Evolutionary conservation across 805 yeast genomes (phyloP), one percentile per base, ranked within the genome.

Genomic region (Candida methanosorbosa): DNA sequence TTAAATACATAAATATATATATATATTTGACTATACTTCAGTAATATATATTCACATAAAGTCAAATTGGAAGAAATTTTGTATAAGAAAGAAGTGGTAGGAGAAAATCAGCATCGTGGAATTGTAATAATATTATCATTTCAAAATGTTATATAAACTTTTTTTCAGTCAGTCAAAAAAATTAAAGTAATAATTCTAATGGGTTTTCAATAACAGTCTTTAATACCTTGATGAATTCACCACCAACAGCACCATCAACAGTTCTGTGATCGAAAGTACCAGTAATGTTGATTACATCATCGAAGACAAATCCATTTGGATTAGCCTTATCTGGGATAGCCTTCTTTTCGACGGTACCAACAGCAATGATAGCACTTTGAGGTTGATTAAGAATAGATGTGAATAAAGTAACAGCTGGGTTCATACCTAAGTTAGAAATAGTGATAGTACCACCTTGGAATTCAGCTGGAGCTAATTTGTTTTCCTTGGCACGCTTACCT

Each of bases 371-470:
- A 33, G 95, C 79, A 34, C 88, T 72, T 66, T 90, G 98, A 36
- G 99, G 99, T 43, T 96, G 97, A 75, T 92, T 92, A 62, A 92
- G 80, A 64, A 92, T 92, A 25, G 98, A 90, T 21, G 98, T 90
- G 78, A 92, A 92, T 58, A 81, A 55, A 45, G 78, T 71, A 31
- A 90, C 97, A 37, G 98, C 97, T 38, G 68, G 75, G 78, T 92
- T 92, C 98, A 92, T 92, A 59, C 99, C 99, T 72, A 92, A 71
- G 81, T 92, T 92, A 46, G 97, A 92, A 56, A 92, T 90, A 61
- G 97, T 87, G 63, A 92, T 85, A 50, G 98, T 88, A 57, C 99
- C 99, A 53, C 99, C 99, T 74, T 86, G 95, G 80, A 83, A 92
- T 69, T 92, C 98, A 63, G 86, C 94, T 43, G 99, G 99, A 46